Evolutionary conservation across 1,284 basidiomycete species (phyloP), one percentile per base, ranked within the genome.

Genomic region (Porodaedalea pini): DNA sequence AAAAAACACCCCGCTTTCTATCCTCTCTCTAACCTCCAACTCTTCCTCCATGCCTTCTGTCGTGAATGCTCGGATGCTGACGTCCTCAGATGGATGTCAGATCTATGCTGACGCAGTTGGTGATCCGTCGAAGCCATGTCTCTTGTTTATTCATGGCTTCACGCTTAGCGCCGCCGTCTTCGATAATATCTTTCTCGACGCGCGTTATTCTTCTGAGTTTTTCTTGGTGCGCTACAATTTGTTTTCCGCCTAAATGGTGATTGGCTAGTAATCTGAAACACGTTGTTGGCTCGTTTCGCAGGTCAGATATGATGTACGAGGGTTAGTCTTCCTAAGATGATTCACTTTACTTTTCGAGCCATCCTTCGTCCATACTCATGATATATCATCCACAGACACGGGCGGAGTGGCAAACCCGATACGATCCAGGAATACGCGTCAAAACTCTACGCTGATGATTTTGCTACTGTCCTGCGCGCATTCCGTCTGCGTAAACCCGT

Each of bases 361-460:
- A 11, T 6, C 32, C 7, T 6, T 13, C 7, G 32, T 6, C 32
- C 32, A 34, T 57, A 34, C 17, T 47, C 15, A 11, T 4, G 62
- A 5, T 67, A 65, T 39, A 63, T 65, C 19, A 40, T 60, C 23
- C 59, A 62, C 8, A 65, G 65, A 17, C 66, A 67, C 29, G 67
- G 66, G 4, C 62, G 70, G 5, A 69, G 68, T 53, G 68, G 59
- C 19, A 66, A 67, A 51, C 69, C 69, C 0, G 55, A 64, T 41
- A 57, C 58, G 2, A 49, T 59, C 43, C 61, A 63, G 36, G 66
- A 60, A 13, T 71, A 70, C 59, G 63, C 60, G 21, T 71, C 71
- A 2, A 43, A 63, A 13, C 66, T 67, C 11, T 63, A 69, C 40
- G 73, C 74, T 11, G 70, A 73, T 45, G 73, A 75, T 61, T 75